Evolutionary conservation across 2,329 filamentous ascomycete genomes (phyloP).

Genomic region (Colletotrichum trifolii): DNA sequence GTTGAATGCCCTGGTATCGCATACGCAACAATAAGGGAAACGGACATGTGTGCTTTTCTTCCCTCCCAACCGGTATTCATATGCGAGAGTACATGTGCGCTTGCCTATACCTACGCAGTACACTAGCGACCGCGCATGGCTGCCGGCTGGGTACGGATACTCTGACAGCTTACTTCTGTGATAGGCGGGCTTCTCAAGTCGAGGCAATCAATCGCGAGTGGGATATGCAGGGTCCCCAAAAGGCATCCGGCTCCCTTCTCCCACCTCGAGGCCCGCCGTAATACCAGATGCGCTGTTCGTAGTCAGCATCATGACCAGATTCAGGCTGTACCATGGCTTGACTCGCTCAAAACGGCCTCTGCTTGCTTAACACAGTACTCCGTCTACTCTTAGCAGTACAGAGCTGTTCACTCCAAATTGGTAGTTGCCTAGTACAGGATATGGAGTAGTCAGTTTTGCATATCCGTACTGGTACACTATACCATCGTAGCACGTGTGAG

Average conservation of each 20-base stretch:
- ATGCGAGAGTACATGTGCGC: no score
- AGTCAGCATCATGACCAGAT: conserved; percentile 27
- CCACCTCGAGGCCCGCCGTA: conserved; percentile 9
- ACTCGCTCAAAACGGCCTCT: conserved; percentile 16
- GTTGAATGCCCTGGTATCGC: no score
- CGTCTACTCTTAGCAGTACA: no score
- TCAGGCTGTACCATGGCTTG: conserved; percentile 26
- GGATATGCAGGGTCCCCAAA: conserved; percentile 34
- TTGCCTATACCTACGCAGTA: no score
- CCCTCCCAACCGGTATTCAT: no score
- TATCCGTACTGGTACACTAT: no score
- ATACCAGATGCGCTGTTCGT: conserved; percentile 8
- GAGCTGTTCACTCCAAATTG: no score
- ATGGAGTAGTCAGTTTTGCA: no score
- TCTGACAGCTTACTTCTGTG: not conserved
- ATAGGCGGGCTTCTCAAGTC: conserved; percentile 6
- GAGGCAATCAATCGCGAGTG: conserved; percentile 18
- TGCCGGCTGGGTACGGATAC: no score
- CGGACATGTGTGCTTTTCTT: conserved; percentile 3
- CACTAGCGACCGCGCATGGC: no score
- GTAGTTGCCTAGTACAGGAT: no score
- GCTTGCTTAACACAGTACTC: not conserved
- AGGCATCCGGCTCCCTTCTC: conserved; percentile 6
- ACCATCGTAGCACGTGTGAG: no score
- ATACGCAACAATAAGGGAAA: not conserved